These are phyloP conservation scores for Cenchrus fungigraminus DNA, from an alignment of 176 grass and related monocot genomes.

Conservation along the genomic window DNA sequence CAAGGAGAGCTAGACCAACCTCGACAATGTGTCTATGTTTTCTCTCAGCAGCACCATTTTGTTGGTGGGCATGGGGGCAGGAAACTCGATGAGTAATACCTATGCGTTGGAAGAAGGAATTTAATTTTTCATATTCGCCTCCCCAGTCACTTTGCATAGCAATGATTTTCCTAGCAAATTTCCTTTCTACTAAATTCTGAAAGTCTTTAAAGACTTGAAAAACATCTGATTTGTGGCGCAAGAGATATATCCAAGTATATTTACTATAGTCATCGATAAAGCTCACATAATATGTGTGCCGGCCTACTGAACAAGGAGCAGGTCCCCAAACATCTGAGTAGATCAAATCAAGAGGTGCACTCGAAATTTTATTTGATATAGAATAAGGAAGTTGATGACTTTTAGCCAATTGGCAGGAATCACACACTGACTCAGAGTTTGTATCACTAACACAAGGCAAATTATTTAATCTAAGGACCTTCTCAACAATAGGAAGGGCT, in stretches of 20 bases:
- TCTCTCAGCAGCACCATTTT: too few species aligned
- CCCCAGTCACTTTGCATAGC: not conserved
- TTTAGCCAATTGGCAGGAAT: not conserved
- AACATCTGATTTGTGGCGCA: not conserved
- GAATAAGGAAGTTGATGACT: not conserved
- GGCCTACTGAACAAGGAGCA: not conserved
- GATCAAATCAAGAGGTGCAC: not conserved
- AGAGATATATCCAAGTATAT: not conserved
- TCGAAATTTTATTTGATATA: not conserved
- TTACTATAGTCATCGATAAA: not conserved
- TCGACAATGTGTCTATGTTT: too few species aligned
- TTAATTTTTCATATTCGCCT: not conserved
- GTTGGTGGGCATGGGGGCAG: not conserved
- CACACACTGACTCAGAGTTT: not conserved
- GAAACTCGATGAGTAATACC: not conserved
- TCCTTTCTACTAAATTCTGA: not conserved
- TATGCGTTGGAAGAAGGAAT: not conserved
- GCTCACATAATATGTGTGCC: not conserved
- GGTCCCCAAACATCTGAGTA: not conserved
- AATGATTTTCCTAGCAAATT: not conserved
- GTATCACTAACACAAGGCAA: not conserved
- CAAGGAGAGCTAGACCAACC: too few species aligned
- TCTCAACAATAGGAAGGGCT: not conserved
- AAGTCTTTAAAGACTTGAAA: not conserved
- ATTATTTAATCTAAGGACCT: not conserved